Evolutionary conservation across 345 rosid species (phyloP), one percentile per base, ranked within the genome.

Genomic region (Syzygium aromaticum): DNA sequence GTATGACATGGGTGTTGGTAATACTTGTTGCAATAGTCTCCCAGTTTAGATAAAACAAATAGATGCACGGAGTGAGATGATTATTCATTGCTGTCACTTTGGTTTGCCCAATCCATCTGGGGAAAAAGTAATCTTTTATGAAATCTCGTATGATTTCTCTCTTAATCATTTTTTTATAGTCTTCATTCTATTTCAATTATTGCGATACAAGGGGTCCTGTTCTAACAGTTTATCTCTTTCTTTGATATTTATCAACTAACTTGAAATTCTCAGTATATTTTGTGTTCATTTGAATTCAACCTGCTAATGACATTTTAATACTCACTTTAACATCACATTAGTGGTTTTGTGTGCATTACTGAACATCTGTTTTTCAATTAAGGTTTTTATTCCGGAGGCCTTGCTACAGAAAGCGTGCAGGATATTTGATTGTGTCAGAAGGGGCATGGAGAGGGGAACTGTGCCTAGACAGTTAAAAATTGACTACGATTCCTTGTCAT

Each of bases 321-420:
- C 23, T 52, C 25, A 52, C 86, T 84, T 3, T 54, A 17, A 52
- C 61, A 49, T 84, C 43, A 54, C 51, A 6, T 11, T 19, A 7
- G 23, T 11, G 83, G 25, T 38, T 77, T 77, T 85, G 59, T 14
- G 57, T 84, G 10, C 54, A 87, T 1, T 33, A 30, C 63, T 87
- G 12, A 52, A 49, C 0, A 51, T 77, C 54, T 49, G 61, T 46
- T 86, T 86, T 28, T 4, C 84, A n/a, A 52, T 28, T 86, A 92
- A 96, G 99, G 99, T 96, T 46, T 93, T 96, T 85, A 93, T 98
- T 82, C 89, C 98, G 22, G 84, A 93, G 88, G 89, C 92, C 7
- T 83, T 94, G 89, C 91, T 90, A 84, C 67, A 91, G 54, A 94
- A 88, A 89, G 92, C 87, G 7, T 73, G 91, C 86, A 89, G 89